Evolutionary conservation across 2,329 filamentous ascomycete genomes (phyloP).

Genomic region (Fusarium sp.): DNA sequence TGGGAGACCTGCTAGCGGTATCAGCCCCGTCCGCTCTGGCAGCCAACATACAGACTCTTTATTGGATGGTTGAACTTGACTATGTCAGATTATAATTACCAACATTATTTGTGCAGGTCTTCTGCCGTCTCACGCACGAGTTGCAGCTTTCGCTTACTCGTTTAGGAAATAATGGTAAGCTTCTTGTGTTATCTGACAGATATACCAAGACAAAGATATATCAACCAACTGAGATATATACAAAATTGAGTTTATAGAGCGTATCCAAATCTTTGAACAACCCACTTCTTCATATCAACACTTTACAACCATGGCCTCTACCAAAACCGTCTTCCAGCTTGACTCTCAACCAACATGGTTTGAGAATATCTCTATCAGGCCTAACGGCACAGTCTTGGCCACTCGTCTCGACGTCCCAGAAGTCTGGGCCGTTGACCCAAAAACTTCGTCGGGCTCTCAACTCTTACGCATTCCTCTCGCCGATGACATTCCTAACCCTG

Average conservation of each 20-base stretch:
- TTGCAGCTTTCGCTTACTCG: too few species aligned
- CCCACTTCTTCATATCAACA: background rate
- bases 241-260: background rate
- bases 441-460: conserved; percentile 24
- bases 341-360: conserved; percentile 42
- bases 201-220: too few species aligned
- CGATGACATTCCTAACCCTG: conserved; percentile 12
- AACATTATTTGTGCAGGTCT: too few species aligned
- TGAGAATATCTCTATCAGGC: conserved; percentile 40
- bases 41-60: too few species aligned
- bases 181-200: too few species aligned
- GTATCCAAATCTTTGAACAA: background rate
- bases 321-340: conserved; percentile 40
- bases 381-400: conserved; percentile 31
- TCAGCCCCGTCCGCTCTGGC: too few species aligned
- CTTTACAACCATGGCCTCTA: conserved; percentile 9
- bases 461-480: conserved; percentile 24
- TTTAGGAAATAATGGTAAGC: too few species aligned
- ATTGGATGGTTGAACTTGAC: too few species aligned
- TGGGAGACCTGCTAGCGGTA: too few species aligned
- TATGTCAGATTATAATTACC: too few species aligned
- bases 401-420: conserved; percentile 45
- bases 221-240: too few species aligned
- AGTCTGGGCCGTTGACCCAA: conserved; percentile 38
- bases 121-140: too few species aligned